Evolutionary conservation across 225 moss, liverwort and hornwort species (phyloP).

Genomic region (Marchantia paleacea): DNA sequence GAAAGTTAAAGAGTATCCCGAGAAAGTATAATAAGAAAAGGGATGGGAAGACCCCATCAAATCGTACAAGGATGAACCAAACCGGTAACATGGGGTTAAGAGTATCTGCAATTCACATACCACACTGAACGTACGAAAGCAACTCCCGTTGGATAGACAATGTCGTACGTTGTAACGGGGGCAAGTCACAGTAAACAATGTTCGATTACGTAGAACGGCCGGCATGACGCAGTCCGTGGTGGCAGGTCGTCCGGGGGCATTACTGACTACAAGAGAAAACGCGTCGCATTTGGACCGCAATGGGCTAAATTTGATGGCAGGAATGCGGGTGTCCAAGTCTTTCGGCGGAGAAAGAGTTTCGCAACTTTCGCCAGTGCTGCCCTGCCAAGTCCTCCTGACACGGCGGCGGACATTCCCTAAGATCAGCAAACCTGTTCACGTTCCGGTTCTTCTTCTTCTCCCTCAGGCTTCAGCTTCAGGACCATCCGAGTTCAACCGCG

Average conservation of each 20-base stretch:
- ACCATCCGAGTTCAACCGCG: no score
- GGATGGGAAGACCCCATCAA: no score
- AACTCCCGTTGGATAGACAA: no score
- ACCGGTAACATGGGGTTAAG: no score
- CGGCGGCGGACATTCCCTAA: slow-evolving; percentile 1
- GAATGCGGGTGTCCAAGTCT: neutral
- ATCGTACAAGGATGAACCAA: no score
- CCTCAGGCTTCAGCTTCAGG: neutral
- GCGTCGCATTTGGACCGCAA: neutral
- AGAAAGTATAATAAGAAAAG: no score
- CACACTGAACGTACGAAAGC: neutral
- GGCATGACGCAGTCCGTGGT: neutral
- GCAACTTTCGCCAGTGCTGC: no score
- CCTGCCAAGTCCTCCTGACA: neutral
- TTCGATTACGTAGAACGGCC: neutral
- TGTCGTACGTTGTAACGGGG: no score
- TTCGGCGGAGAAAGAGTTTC: neutral
- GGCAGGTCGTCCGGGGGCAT: neutral
- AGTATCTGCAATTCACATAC: neutral
- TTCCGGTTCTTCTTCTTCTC: neutral
- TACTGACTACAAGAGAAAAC: neutral
- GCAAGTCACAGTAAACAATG: no score
- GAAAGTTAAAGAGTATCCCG: no score
- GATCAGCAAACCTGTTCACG: neutral
- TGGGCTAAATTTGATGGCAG: neutral